These are phyloP conservation scores for Zanthoxylum bungeanum DNA, from an alignment of 345 rosid genomes.

Conservation along the genomic window DNA sequence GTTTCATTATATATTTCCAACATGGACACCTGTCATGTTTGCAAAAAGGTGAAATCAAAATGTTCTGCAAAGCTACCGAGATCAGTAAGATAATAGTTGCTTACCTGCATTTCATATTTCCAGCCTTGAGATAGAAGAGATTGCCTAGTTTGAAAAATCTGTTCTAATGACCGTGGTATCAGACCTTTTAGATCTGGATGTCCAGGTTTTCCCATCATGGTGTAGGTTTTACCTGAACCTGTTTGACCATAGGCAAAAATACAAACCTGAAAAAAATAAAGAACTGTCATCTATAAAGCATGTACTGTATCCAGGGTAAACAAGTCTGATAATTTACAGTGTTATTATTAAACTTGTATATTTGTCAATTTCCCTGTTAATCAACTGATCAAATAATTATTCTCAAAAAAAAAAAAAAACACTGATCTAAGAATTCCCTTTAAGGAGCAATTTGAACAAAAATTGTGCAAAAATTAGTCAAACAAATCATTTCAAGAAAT, in stretches of 20 bases:
- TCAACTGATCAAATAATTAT: background rate
- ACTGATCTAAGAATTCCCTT: too few relatives aligned
- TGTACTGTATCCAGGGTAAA: background rate
- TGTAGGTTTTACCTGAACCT: conserved; percentile 93
- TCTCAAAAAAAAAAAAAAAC: too few relatives aligned
- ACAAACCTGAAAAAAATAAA: conserved; percentile 59
- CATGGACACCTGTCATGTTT: conserved; percentile 76
- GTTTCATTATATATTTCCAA: conserved; percentile 96
- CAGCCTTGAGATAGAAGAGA: conserved; percentile 87
- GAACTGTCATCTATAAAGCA: background rate
- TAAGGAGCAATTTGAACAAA: background rate
- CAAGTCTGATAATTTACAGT: background rate
- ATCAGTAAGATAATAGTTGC: conserved; percentile 1
- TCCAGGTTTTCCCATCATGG: conserved; percentile 98
- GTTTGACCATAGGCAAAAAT: conserved; percentile 99
- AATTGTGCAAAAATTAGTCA: background rate
- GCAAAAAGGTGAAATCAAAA: background rate
- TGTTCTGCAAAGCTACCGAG: background rate
- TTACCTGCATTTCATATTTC: conserved; percentile 95
- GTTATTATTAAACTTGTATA: background rate
- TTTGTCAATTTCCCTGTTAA: background rate
- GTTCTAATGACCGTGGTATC: conserved; percentile 88
- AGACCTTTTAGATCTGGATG: conserved; percentile 65
- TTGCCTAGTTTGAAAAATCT: conserved; percentile 86
- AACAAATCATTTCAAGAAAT: background rate